phyloP scores from a whole-genome alignment of 179 eudicot genomes.

The Actinidia polygama region DNA sequence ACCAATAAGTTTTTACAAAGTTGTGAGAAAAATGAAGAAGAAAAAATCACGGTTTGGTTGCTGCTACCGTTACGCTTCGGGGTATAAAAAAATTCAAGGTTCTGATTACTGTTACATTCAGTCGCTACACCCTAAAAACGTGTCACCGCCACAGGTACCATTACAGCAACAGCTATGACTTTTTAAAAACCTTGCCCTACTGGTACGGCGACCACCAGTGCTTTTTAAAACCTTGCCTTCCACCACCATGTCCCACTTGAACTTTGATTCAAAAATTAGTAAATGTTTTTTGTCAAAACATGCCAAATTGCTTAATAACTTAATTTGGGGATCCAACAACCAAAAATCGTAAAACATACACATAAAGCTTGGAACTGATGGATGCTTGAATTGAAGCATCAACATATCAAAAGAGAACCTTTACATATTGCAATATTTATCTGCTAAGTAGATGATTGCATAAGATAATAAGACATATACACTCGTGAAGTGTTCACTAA shows the following conservation, averaged over 20 bases:
- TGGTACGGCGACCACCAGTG: too few species aligned
- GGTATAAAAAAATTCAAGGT: too few species aligned
- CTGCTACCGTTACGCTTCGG: too few species aligned
- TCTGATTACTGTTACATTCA: too few species aligned
- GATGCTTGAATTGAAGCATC: conserved; percentile 5
- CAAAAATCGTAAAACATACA: neutral
- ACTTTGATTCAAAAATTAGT: neutral
- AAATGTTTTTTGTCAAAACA: neutral
- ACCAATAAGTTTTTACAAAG: too few species aligned
- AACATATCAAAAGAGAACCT: neutral
- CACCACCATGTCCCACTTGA: neutral
- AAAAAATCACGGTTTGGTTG: too few species aligned
- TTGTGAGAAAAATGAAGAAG: too few species aligned
- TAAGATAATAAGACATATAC: neutral
- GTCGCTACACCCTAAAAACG: too few species aligned
- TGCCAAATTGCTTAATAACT: neutral
- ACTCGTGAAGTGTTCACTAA: neutral
- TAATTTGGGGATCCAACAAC: neutral
- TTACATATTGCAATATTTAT: neutral
- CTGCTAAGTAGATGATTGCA: neutral
- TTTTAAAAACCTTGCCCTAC: too few species aligned
- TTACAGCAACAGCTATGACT: too few species aligned
- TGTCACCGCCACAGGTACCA: too few species aligned
- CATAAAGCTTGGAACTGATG: neutral
- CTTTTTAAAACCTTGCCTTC: too few species aligned